phyloP scores from a whole-genome alignment of 495 filamentous ascomycete species.

The Platismatia glauca region DNA sequence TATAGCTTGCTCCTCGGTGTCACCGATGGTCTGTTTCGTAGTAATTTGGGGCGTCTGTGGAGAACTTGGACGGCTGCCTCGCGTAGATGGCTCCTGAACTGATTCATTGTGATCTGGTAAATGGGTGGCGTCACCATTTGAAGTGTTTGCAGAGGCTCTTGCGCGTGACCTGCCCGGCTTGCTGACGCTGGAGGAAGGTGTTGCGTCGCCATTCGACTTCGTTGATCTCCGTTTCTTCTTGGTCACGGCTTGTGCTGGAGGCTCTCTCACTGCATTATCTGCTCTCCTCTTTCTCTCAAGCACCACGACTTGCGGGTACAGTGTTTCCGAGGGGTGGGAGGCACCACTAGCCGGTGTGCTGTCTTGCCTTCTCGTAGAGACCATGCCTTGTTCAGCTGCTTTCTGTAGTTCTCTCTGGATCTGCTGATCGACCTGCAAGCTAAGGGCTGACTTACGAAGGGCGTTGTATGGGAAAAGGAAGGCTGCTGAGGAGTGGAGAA shows the following conservation, averaged over 20 bases:
- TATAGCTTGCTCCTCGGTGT: not conserved
- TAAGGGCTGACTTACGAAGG: not conserved
- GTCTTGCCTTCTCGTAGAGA: slow-evolving; percentile 11
- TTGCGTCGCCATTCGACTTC: not conserved
- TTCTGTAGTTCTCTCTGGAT: not conserved
- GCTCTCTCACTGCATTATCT: not conserved
- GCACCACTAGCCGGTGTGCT: not conserved
- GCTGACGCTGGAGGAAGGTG: not conserved
- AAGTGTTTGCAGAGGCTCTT: not conserved
- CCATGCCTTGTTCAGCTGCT: slow-evolving; percentile 9
- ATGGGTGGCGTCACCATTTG: not conserved
- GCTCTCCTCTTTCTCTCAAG: not conserved
- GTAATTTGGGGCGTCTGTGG: not conserved
- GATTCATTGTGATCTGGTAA: not conserved
- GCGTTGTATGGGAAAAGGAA: not conserved
- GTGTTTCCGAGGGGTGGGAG: not conserved
- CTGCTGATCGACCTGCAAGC: not conserved
- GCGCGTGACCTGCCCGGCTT: not conserved
- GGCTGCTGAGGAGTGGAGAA: not conserved
- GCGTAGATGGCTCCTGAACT: not conserved
- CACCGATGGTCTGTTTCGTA: not conserved
- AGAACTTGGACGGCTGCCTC: not conserved
- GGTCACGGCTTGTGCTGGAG: not conserved
- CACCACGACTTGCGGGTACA: not conserved
- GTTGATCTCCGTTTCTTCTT: not conserved